These are phyloP conservation scores for Botryotinia calthae DNA, from an alignment of 2,329 filamentous ascomycete genomes.

Conservation along the genomic window DNA sequence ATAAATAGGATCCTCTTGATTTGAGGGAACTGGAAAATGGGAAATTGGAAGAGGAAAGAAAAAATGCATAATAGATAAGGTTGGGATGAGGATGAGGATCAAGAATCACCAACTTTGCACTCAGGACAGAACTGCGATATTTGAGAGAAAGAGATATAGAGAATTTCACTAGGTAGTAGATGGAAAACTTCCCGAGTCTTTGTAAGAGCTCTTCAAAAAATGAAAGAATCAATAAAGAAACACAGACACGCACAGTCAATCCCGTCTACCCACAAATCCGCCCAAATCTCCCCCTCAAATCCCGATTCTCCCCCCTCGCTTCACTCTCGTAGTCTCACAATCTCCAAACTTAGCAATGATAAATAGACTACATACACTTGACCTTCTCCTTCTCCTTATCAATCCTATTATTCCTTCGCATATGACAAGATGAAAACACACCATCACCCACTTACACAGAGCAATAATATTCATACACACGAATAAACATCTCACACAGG, in stretches of 20 bases:
- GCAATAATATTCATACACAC: too few relatives aligned
- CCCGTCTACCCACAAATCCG: not conserved
- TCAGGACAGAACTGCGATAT: not conserved
- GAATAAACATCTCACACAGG: too few relatives aligned
- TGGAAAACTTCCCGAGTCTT: not conserved
- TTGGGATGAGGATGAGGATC: not conserved
- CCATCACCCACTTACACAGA: not conserved
- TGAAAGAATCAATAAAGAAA: not conserved
- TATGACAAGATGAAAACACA: not conserved
- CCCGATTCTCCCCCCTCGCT: not conserved
- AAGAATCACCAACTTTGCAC: not conserved
- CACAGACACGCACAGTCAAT: not conserved
- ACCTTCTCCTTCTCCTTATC: not conserved
- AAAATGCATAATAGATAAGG: not conserved
- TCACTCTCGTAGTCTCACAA: not conserved
- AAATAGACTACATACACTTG: not conserved
- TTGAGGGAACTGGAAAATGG: not conserved
- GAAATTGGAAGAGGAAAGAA: not conserved
- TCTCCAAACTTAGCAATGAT: not conserved
- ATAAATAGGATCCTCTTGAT: not conserved
- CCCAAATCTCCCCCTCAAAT: not conserved
- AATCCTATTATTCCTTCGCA: not conserved
- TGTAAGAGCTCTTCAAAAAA: not conserved
- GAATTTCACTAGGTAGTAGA: not conserved
- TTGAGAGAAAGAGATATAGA: not conserved